Base-by-base conservation (phyloP, 192 early-diverging fungal genomes). In the Haplosporangium gracile region DNA sequence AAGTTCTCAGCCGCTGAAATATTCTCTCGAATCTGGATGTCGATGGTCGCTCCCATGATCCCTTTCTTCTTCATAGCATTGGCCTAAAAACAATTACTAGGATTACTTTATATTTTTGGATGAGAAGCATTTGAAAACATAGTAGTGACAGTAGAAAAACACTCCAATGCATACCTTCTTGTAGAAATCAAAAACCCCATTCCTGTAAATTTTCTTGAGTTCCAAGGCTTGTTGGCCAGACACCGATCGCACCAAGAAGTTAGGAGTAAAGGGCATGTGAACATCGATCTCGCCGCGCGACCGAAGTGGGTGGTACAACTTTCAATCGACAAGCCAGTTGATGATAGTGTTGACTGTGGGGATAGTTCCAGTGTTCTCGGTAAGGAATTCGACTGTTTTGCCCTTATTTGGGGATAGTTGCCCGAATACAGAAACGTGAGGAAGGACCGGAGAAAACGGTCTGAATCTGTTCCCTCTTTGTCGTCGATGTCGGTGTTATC, bases 1-100 rank as follows among this genome's bases (percentile, higher is more conserved):
- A 34, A 76, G 29, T 82, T 82, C 57, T 76, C 80, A 40, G 76
- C 22, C 24, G 80, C 49, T 24, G 80, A 82, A 18, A 75, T 9
- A 38, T 63, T 40, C 55, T 69, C 74, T 20, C 20, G 80, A 63
- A 82, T 76, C 68, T 65, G 38, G 8, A 76, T 76, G 51, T 82
- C 74, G 18, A 47, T 45, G 24, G 57, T 10, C 6, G 22, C 8
- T 29, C 57, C 57, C 57, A 29, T 2, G n/a, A 8, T 29, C 26
- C 20, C 38, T 5, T 7, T 72, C n/a, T n/a, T 36, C 24, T 45
- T 45, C 38, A 72, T n/a, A 42, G n/a, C n/a, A 26, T 47, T 26
- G 29, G 57, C n/a, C 57, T 29, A 60, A n/a, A n/a, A n/a, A n/a
- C n/a, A n/a, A n/a, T n/a, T n/a, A n/a, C n/a, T n/a, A n/a, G n/a